Conservation (phyloP, 306 rosid species). For the Carpinus fangiana region DNA sequence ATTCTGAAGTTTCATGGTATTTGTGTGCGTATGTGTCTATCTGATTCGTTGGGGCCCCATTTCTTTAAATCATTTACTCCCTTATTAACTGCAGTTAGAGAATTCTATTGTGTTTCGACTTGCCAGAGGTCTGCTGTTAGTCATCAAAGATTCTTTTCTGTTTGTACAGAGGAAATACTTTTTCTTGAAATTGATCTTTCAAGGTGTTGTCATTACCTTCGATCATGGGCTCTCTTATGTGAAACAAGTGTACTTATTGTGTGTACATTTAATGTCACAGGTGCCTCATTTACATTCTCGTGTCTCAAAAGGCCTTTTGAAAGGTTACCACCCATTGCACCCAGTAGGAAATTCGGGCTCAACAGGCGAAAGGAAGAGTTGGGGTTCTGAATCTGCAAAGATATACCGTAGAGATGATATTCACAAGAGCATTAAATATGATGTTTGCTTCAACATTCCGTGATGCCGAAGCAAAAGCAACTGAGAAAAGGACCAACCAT, state of each 20-base stretch:
- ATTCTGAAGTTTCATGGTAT: constrained; percentile 17
- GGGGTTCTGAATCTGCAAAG: no score
- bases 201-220: not conserved
- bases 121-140: not conserved
- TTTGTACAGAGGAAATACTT: not conserved
- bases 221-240: constrained; percentile 20
- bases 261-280: no score
- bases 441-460: constrained; percentile 29
- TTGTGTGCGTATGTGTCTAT: not conserved
- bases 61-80: not conserved
- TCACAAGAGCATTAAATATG: no score
- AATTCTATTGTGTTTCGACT: not conserved
- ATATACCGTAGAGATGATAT: no score
- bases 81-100: not conserved
- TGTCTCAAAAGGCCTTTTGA: constrained; percentile 37
- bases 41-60: not conserved
- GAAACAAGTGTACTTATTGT: no score
- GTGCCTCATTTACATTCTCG: constrained; percentile 41
- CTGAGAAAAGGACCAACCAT: constrained; percentile 44
- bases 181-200: not conserved
- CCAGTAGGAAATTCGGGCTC: no score
- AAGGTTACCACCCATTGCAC: constrained; percentile 26
- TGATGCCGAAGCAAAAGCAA: constrained; percentile 54
- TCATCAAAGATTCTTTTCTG: not conserved
- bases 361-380: no score